Conservation (phyloP, 176 grass and related monocot species). For the Hsuehochloa calcarea region DNA sequence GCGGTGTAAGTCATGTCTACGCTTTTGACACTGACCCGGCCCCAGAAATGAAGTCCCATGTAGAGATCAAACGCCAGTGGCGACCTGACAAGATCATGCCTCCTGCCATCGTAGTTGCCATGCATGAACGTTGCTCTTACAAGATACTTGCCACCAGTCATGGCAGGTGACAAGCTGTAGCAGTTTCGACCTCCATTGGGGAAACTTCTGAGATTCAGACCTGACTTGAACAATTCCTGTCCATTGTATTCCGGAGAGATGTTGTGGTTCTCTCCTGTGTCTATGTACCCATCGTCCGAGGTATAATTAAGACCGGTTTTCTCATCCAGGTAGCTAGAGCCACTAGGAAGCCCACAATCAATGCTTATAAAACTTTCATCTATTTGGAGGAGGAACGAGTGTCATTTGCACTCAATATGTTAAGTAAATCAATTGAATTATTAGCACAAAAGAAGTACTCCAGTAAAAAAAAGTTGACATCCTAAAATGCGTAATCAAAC, state of each 20-base stretch:
- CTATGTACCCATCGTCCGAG: constrained; percentile 33
- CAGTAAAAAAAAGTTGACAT: too few relatives aligned
- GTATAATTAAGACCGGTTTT: constrained; percentile 11
- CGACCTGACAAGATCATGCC: not conserved
- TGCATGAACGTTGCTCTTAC: constrained; percentile 41
- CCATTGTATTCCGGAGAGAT: not conserved
- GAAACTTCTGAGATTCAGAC: constrained; percentile 40
- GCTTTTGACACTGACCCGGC: not conserved
- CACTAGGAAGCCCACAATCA: constrained; percentile 30
- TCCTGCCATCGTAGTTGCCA: constrained; percentile 29
- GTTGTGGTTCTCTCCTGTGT: constrained; percentile 9
- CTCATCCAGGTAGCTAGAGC: constrained; percentile 17
- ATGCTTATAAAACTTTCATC: constrained; percentile 42
- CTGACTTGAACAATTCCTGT: too few relatives aligned
- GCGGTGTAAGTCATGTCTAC: not conserved
- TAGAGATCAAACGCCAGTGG: not conserved
- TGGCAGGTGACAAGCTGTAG: constrained; percentile 21
- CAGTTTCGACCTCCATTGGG: constrained; percentile 27
- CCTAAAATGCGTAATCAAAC: too few relatives aligned
- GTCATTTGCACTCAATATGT: not conserved
- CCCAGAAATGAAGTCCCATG: not conserved
- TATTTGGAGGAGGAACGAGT: not conserved
- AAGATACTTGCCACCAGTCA: constrained; percentile 1
- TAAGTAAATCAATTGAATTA: not conserved
- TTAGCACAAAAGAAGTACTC: too few relatives aligned